Evolutionary conservation across 768 basidiomycete species (phyloP).

Genomic region (Mycena galopus): DNA sequence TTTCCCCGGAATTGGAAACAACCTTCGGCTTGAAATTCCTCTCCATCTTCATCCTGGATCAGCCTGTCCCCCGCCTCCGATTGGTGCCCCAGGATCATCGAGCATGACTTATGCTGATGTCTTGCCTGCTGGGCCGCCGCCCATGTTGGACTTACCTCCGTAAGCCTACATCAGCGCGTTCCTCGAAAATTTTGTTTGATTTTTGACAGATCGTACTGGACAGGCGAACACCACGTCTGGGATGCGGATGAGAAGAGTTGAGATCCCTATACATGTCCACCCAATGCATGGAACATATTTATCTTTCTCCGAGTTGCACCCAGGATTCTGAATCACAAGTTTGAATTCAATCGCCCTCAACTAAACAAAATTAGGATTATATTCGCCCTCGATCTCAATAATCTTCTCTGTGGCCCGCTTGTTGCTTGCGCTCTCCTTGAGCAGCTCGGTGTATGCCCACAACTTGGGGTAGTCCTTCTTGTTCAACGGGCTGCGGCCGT

Average conservation of each 20-base stretch:
- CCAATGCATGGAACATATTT: neutral
- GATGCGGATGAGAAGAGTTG: conserved; percentile 19
- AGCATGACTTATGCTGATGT: conserved; percentile 25
- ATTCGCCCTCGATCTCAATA: conserved; percentile 20
- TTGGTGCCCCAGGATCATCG: conserved; percentile 14
- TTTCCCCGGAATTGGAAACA: conserved; percentile 29
- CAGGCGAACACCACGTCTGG: conserved; percentile 14
- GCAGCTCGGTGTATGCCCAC: conserved; percentile 21
- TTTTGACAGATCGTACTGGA: conserved; percentile 9
- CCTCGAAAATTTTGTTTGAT: neutral
- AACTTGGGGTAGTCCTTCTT: conserved; percentile 8
- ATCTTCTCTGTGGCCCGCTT: conserved; percentile 16
- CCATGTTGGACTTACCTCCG: conserved; percentile 32
- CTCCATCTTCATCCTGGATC: conserved; percentile 18
- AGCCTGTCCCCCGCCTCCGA: conserved; percentile 27
- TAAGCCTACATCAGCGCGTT: neutral
- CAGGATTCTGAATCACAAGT: too few relatives aligned
- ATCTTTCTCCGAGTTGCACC: too few relatives aligned
- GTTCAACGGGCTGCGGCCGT: conserved; percentile 8
- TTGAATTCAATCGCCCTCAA: neutral
- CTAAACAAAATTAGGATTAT: conserved; percentile 1
- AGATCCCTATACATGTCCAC: neutral
- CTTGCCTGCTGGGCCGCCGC: conserved; percentile 17
- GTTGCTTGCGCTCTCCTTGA: conserved; percentile 8
- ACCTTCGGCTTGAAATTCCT: conserved; percentile 18